A percentile compares a stretch with the other conserved stretches of the same genome.
These are phyloP conservation scores for Annulohypoxylon moriforme DNA, from an alignment of 495 filamentous ascomycete genomes.

Conservation along the genomic window DNA sequence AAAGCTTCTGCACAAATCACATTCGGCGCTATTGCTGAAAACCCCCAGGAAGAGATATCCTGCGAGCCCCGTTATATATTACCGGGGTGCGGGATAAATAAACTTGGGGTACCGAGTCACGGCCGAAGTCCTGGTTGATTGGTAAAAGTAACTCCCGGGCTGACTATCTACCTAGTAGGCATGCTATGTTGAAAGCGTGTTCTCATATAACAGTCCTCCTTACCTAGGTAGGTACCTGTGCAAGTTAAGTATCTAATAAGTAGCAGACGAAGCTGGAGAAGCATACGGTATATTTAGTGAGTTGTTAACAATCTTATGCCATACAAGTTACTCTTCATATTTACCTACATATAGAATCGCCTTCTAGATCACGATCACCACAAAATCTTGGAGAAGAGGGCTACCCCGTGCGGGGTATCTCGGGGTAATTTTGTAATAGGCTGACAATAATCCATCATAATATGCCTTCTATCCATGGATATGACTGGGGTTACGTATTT, in stretches of 20 bases:
- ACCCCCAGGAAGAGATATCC: conserved; percentile 13
- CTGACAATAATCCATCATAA: not conserved
- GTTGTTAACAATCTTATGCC: not conserved
- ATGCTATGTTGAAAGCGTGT: conserved; percentile 4
- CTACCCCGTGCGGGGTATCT: conserved; percentile 36
- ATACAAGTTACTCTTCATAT: not conserved
- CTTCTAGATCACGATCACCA: conserved; percentile 1
- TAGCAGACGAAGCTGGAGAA: not conserved
- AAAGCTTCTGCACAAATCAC: conserved; percentile 14
- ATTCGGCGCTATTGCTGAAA: conserved; percentile 10
- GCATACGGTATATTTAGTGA: not conserved
- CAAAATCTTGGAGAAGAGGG: conserved; percentile 24
- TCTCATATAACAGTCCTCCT: too few relatives aligned
- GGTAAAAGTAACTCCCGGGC: conserved; percentile 8
- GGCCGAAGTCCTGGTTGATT: conserved; percentile 36
- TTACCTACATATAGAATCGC: not conserved
- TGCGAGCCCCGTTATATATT: conserved; percentile 32
- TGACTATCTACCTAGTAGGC: not conserved
- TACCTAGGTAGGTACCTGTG: not conserved
- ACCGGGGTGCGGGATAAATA: conserved; percentile 45
- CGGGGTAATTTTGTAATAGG: conserved; percentile 31
- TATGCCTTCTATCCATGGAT: not conserved
- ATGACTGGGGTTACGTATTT: conserved; percentile 33
- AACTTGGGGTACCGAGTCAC: conserved; percentile 36
- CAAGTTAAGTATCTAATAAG: not conserved